Percentiles rank a stretch among this genome's conserved stretches.
These are phyloP conservation scores for Clitocybe nebularis DNA, from an alignment of 1,284 basidiomycete species.

Conservation along the genomic window DNA sequence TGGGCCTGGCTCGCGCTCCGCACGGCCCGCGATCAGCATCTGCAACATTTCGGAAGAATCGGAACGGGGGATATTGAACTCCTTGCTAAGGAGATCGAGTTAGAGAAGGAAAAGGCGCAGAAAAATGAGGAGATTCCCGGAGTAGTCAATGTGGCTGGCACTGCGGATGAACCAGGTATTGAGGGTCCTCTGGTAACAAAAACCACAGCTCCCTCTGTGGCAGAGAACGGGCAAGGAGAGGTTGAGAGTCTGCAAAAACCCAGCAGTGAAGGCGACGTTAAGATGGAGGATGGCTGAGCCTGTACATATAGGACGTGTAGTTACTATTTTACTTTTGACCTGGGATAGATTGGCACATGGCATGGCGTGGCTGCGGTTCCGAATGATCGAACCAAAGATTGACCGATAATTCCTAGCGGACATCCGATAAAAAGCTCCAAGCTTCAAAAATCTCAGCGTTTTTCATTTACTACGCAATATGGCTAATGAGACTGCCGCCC, in stretches of 20 bases:
- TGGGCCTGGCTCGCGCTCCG: conserved; percentile 79
- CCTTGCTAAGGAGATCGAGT: conserved; percentile 68
- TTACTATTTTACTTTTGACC: not conserved
- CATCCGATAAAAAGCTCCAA: conserved; percentile 1
- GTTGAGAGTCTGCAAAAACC: not conserved
- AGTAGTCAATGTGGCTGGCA: conserved; percentile 8
- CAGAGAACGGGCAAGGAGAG: conserved; percentile 9
- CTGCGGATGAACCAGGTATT: conserved; percentile 20
- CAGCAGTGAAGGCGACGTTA: conserved; percentile 47
- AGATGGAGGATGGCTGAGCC: conserved; percentile 44
- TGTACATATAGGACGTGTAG: conserved; percentile 2
- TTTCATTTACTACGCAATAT: conserved; percentile 6
- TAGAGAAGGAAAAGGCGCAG: conserved; percentile 34
- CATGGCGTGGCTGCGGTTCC: not conserved
- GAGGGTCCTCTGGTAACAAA: conserved; percentile 20
- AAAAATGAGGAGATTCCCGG: conserved; percentile 30
- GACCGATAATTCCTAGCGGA: conserved; percentile 1
- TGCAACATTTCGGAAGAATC: conserved; percentile 73
- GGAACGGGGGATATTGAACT: conserved; percentile 69
- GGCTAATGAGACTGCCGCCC: conserved; percentile 22
- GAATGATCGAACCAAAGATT: not conserved
- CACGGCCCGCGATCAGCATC: conserved; percentile 63
- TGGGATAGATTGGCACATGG: not conserved
- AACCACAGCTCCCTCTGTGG: conserved; percentile 9
- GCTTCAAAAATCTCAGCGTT: not conserved